Evolutionary conservation across 768 basidiomycete species (phyloP), one percentile per base, ranked within the genome.

Genomic region (Hebeloma cylindrosporum): DNA sequence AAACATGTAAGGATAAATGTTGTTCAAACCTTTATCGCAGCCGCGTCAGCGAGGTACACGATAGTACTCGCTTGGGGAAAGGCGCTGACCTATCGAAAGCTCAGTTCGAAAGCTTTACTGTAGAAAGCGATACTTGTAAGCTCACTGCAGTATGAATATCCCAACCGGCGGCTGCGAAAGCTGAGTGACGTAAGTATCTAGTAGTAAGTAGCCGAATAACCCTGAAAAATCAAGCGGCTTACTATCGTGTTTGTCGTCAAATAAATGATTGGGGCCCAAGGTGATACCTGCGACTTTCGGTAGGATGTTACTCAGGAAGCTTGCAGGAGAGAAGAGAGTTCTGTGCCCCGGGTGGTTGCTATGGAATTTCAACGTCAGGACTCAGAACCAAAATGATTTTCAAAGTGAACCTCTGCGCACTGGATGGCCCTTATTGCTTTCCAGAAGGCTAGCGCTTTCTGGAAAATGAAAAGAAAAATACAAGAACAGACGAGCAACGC

Each of bases 31-130:
- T 74, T 74, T 38, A 74, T 67, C 10, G 66, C 65, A 10, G 58
- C 58, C 11, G 69, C 66, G 52, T 74, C 72, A 11, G 72, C 71
- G 7, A 74, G 36, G 10, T 58, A 28, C 6, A 72, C 48, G 3
- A 54, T 48, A 1, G 58, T 53, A 9, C 46, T 34, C 13, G 55
- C 14, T 5, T 41, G 45, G 0, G 67, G 67, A 43, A 57, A 59
- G 18, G 59, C 42, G 16, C 52, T 60, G 21, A 65, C 54, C 65
- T 68, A 40, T 17, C 21, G n/a, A 11, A 34, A n/a, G 22, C 14
- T 27, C 13, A 22, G 18, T 17, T 8, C 18, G 28, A 27, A 25
- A 4, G 3, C 11, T 2, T 23, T 17, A 10, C 2, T 3, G 23
- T 30, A 11, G 29, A 36, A 3, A 4, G 23, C n/a, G 9, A 3